These are phyloP conservation scores for Elaeagnus macrophylla DNA, from an alignment of 306 rosid genomes.

Conservation along the genomic window DNA sequence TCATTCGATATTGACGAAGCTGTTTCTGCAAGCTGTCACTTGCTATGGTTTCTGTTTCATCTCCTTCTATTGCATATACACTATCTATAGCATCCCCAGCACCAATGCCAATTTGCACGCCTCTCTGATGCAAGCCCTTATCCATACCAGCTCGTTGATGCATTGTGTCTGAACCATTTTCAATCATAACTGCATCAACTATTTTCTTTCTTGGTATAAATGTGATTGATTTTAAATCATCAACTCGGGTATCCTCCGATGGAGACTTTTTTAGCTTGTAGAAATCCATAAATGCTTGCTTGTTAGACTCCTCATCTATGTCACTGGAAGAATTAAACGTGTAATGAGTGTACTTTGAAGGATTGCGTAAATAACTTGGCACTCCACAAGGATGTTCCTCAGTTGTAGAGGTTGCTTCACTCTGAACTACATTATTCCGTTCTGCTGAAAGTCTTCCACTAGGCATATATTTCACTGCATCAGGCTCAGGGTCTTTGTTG, in stretches of 20 bases:
- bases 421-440: neutral
- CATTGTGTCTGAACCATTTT: conserved; percentile 28
- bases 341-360: conserved; percentile 59
- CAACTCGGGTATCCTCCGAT: conserved; percentile 18
- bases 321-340: conserved; percentile 54
- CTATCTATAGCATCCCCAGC: conserved; percentile 34
- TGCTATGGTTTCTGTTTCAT: conserved; percentile 37
- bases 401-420: neutral
- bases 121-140: conserved; percentile 32
- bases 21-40: conserved; percentile 36
- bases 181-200: conserved; percentile 47
- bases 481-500: conserved; percentile 25
- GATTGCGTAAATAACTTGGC: conserved; percentile 73
- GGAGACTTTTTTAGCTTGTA: conserved; percentile 39
- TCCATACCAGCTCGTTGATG: conserved; percentile 28
- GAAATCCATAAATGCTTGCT: conserved; percentile 68
- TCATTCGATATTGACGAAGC: conserved; percentile 62
- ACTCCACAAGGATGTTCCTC: conserved; percentile 40
- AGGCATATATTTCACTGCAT: conserved; percentile 22
- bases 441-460: conserved; percentile 16
- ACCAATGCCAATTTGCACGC: conserved; percentile 37
- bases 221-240: conserved; percentile 47
- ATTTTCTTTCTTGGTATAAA: conserved; percentile 77
- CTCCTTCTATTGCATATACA: conserved; percentile 92
- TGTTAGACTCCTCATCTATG: conserved; percentile 66